Evolutionary conservation across 2,329 filamentous ascomycete species (phyloP), one percentile per base, ranked within the genome.

Genomic region (Ophiostoma tasmaniense): DNA sequence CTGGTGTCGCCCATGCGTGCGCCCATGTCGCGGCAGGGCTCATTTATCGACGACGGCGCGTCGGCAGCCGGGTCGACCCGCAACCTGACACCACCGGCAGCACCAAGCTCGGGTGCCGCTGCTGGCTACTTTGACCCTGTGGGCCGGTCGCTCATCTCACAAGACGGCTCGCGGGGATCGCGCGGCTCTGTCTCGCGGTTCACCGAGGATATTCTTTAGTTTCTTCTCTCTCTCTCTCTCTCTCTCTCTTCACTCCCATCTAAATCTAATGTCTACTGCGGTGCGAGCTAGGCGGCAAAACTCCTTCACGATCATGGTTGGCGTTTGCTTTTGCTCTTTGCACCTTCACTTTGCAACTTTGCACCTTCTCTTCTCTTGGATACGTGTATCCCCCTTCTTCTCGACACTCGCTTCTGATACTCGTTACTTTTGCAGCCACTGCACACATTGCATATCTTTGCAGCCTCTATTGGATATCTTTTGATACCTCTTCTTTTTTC

Each of bases 11-110:
- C 61, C 17, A 11, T 64, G 61, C 61, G 61, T 3, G 61, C 61
- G 2, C 85, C 88, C 0, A 79, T 89, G 20, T 84, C 85, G 69
- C 83, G 85, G 70, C 80, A 83, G 66, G 82, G 80, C 30, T 83
- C 84, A 0, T 85, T 85, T 68, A 74, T 77, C 33, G 72, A 72
- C n/a, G 61, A 68, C 45, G 50, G 35, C 28, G 55, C 64, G 13
- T 68, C 70, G 0, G 37, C 39, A 11, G 22, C 52, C 8, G 52
- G 52, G 2, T 42, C 70, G 1, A 22, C 37, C 2, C 59, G 70
- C 28, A 66, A 66, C 28, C 67, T 71, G 30, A 61, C 69, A 13
- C 69, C 70, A 33, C 71, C 71, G 13, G 13, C 22, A n/a, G 35
- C 8, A 5, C 13, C 33, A 20, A 35, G 8, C 11, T 10, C 45